A percentile compares a stretch with the other conserved stretches of the same genome.
Conservation (phyloP, 2,329 filamentous ascomycete genomes). For the Cercospora beticola region DNA sequence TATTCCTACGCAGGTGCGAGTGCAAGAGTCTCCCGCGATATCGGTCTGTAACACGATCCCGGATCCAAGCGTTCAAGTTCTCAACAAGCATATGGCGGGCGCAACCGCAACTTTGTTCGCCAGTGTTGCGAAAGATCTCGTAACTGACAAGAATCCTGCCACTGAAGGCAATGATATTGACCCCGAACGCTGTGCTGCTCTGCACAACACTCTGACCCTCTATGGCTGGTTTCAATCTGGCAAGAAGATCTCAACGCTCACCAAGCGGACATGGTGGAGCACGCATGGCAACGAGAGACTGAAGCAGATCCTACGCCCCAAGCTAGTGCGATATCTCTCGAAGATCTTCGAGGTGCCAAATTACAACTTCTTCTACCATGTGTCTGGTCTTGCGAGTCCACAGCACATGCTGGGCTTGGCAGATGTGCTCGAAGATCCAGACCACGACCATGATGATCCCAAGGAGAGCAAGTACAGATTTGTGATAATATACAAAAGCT, state of each 20-base stretch:
- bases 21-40: background rate
- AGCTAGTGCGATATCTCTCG: conserved; percentile 32
- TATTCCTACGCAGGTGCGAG: background rate
- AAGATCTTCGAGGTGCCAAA: conserved; percentile 37
- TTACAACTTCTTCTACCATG: conserved; percentile 38
- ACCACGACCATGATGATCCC: conserved; percentile 24
- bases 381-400: conserved; percentile 32
- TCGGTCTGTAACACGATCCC: background rate
- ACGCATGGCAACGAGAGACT: conserved; percentile 32
- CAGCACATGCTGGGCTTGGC: conserved; percentile 34
- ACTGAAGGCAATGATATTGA: conserved; percentile 30
- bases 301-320: conserved; percentile 31
- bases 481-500: conserved; percentile 35
- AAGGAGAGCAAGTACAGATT: conserved; percentile 34
- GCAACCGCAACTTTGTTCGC: conserved; percentile 31
- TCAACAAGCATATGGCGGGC: conserved; percentile 15
- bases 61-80: background rate
- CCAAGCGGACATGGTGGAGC: conserved; percentile 37
- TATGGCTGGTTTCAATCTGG: conserved; percentile 39
- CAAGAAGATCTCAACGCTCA: conserved; percentile 33
- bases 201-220: conserved; percentile 38
- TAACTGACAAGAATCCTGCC: conserved; percentile 30
- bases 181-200: conserved; percentile 35
- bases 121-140: conserved; percentile 35
- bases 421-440: conserved; percentile 34